Evolutionary conservation across 768 basidiomycete genomes (phyloP).

Genomic region (Obba rivulosa): DNA sequence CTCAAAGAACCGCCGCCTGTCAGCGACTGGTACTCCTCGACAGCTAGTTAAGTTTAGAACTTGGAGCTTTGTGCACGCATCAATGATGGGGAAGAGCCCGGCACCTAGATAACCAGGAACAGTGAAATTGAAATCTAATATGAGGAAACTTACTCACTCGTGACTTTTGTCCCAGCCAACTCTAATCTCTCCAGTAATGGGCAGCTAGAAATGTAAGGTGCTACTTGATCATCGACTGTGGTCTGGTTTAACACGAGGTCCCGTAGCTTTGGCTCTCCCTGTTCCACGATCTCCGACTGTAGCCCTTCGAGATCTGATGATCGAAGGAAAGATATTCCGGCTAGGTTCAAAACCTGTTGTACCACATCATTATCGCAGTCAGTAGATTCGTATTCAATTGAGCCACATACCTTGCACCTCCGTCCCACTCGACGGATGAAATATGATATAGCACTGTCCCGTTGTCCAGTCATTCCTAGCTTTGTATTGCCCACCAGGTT

Average conservation of each 20-base stretch:
- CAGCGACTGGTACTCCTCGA: conserved; percentile 51
- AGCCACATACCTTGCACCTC: conserved; percentile 46
- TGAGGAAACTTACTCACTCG: conserved; percentile 35
- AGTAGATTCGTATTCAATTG: neutral
- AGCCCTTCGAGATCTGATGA: conserved; percentile 50
- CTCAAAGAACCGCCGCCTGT: conserved; percentile 65
- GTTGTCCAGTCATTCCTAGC: conserved; percentile 36
- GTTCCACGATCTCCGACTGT: conserved; percentile 27
- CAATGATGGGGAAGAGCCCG: conserved; percentile 52
- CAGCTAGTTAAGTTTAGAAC: conserved; percentile 65
- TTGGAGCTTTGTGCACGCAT: conserved; percentile 46
- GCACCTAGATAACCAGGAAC: conserved; percentile 30
- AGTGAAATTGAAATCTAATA: neutral
- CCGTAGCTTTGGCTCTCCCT: conserved; percentile 35
- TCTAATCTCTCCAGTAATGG: conserved; percentile 40
- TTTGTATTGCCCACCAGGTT: conserved; percentile 63
- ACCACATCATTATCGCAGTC: conserved; percentile 1
- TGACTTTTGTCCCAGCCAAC: conserved; percentile 54
- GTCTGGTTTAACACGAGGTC: conserved; percentile 56
- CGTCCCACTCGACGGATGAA: conserved; percentile 52
- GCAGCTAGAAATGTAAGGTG: conserved; percentile 49
- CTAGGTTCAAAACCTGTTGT: conserved; percentile 51
- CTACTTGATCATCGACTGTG: conserved; percentile 51
- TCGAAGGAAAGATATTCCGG: conserved; percentile 43
- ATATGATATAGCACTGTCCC: conserved; percentile 32